Evolutionary conservation across 1,284 basidiomycete species (phyloP).

Genomic region (Stygiomarasmius scandens): DNA sequence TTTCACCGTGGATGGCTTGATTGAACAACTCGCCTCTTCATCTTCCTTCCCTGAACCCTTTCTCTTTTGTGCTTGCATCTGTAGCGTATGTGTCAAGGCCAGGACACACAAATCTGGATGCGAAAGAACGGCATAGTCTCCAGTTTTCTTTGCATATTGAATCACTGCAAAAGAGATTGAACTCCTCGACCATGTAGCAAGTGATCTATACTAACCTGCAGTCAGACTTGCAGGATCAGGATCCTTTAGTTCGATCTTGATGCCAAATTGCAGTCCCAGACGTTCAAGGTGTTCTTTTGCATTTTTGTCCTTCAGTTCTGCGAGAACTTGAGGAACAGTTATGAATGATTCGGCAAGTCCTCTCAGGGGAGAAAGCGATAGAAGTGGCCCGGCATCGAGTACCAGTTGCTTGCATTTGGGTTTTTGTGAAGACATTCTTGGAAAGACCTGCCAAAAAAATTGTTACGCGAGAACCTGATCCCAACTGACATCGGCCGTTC

Average conservation of each 20-base stretch:
- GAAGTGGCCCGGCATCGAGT: conserved; percentile 89
- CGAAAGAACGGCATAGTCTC: conserved; percentile 94
- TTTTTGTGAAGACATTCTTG: conserved; percentile 11
- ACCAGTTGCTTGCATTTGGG: conserved; percentile 78
- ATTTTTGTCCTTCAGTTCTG: conserved; percentile 85
- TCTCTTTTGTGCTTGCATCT: conserved; percentile 49
- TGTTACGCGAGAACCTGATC: no score
- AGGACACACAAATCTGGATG: conserved; percentile 90
- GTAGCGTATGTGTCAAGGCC: conserved; percentile 85
- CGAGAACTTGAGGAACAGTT: conserved; percentile 87
- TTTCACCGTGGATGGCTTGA: background rate
- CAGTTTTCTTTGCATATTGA: conserved; percentile 93
- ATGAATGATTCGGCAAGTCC: conserved; percentile 83
- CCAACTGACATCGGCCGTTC: no score
- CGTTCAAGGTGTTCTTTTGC: conserved; percentile 85
- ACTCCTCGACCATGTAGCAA: conserved; percentile 9
- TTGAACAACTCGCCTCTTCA: conserved; percentile 14
- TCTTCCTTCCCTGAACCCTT: conserved; percentile 38
- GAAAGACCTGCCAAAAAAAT: conserved; percentile 7
- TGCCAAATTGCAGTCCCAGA: conserved; percentile 73
- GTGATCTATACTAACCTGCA: conserved; percentile 59
- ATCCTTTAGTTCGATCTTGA: conserved; percentile 73
- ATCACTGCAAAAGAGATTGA: conserved; percentile 59
- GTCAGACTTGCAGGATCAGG: conserved; percentile 77
- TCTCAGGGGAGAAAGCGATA: conserved; percentile 83